Percentiles rank a stretch among this genome's conserved stretches.
phyloP scores from a whole-genome alignment of 176 grass and related monocot genomes.

The Saccharum spontaneum region DNA sequence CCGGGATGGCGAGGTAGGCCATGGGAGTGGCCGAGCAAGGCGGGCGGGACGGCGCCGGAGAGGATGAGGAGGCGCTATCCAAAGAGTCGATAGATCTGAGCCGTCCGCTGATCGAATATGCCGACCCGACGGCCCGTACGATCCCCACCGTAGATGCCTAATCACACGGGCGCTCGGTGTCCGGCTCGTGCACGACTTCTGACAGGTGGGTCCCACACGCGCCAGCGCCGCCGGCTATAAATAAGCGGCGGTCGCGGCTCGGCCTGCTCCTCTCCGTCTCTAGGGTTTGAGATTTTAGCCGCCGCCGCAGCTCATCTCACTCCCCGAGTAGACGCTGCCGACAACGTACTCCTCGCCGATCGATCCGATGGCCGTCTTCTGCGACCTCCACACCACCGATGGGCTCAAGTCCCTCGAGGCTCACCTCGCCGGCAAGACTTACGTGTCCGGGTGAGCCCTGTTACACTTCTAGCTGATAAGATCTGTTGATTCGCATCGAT shows the following conservation, averaged over 20 bases:
- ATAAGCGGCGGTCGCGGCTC: not conserved
- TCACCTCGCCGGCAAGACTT: conserved; percentile 73
- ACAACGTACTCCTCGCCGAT: not conserved
- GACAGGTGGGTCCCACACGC: not conserved
- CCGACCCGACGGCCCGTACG: not conserved
- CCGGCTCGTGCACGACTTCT: not conserved
- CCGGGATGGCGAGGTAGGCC: conserved; percentile 16
- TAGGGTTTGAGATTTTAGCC: conserved; percentile 61
- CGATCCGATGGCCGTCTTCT: conserved; percentile 72
- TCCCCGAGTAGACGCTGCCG: not conserved
- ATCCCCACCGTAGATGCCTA: not conserved
- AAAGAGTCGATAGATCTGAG: not conserved
- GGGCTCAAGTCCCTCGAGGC: conserved; percentile 75
- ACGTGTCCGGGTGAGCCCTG: conserved; percentile 64
- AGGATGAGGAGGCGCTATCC: conserved; percentile 23
- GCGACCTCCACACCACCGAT: conserved; percentile 68
- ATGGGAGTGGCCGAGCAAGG: not conserved
- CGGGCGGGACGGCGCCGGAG: not conserved
- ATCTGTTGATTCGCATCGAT: not conserved
- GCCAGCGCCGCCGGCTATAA: conserved; percentile 17
- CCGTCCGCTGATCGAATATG: not conserved
- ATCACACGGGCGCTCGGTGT: not conserved
- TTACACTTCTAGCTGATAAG: not conserved
- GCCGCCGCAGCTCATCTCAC: conserved; percentile 18
- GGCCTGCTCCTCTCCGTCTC: not conserved